Conservation (phyloP, 176 grass and related monocot genomes). For the Aegilops speltoides region DNA sequence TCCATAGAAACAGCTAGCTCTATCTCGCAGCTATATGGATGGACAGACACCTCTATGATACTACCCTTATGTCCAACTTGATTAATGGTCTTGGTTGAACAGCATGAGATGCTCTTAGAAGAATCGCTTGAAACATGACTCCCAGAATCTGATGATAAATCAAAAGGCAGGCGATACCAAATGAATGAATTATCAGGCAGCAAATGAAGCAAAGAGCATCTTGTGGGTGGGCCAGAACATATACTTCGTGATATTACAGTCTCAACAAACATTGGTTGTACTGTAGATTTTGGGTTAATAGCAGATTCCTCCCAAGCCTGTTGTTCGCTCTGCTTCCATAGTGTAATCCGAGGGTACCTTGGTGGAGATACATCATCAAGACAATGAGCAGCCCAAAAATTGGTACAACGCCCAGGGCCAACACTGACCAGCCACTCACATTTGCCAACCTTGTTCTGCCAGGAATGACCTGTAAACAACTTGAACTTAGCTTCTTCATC, state of each 20-base stretch:
- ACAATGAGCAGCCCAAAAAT: conserved; percentile 85
- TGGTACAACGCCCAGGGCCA: conserved; percentile 56
- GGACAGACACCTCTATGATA: conserved; percentile 70
- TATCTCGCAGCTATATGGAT: conserved; percentile 67
- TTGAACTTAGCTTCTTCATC: conserved; percentile 45
- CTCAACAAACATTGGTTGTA: conserved; percentile 57
- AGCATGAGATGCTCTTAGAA: conserved; percentile 40
- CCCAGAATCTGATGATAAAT: conserved; percentile 40
- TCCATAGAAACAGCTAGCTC: conserved; percentile 88
- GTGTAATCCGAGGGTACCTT: conserved; percentile 74
- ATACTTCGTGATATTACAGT: conserved; percentile 56
- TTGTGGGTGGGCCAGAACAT: conserved; percentile 60
- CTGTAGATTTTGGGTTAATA: conserved; percentile 39
- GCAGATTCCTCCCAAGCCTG: conserved; percentile 22
- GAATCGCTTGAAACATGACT: conserved; percentile 36
- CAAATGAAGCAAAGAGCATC: conserved; percentile 82
- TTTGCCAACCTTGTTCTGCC: conserved; percentile 53
- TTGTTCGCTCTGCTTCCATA: conserved; percentile 69
- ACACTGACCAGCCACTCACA: conserved; percentile 86
- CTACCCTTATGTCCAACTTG: conserved; percentile 64
- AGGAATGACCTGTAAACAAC: conserved; percentile 52
- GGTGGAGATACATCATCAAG: conserved; percentile 79
- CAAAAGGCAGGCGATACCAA: conserved; percentile 48
- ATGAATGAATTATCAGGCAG: conserved; percentile 54
- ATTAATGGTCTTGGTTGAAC: conserved; percentile 46